Conservation (phyloP, 257 asterid genomes). For the Forsythia viridissima region DNA sequence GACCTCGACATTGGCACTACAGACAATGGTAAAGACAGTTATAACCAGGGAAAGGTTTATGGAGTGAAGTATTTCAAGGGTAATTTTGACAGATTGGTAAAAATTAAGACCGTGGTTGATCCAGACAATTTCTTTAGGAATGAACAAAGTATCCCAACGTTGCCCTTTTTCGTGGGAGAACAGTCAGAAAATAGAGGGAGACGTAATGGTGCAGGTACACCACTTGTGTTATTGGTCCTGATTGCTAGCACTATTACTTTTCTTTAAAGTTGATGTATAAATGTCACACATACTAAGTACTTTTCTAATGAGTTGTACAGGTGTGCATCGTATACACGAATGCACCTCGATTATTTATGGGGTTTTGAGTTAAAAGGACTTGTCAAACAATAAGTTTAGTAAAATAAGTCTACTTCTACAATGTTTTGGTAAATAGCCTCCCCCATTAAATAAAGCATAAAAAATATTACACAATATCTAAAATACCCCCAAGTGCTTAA, state of each 20-base stretch:
- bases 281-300: not conserved
- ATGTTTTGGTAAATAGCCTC: too few species aligned
- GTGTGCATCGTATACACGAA: not conserved
- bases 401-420: too few species aligned
- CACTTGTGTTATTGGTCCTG: not conserved
- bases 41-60: constrained; percentile 34
- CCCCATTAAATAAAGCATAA: too few species aligned
- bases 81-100: constrained; percentile 39
- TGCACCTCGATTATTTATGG: not conserved
- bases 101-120: constrained; percentile 33
- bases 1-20: constrained; percentile 43
- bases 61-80: constrained; percentile 37
- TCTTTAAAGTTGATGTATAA: not conserved
- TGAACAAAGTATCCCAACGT: constrained; percentile 36
- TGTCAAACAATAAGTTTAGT: too few species aligned
- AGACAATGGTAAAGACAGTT: constrained; percentile 29
- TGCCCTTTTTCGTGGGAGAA: constrained; percentile 13
- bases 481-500: too few species aligned
- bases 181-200: not conserved
- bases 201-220: not conserved
- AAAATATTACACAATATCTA: too few species aligned
- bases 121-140: constrained; percentile 37
- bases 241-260: not conserved
- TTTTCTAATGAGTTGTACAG: too few species aligned
- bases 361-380: too few species aligned